Base-by-base conservation (phyloP, 345 rosid genomes). In the Erysimum cheiranthoides region DNA sequence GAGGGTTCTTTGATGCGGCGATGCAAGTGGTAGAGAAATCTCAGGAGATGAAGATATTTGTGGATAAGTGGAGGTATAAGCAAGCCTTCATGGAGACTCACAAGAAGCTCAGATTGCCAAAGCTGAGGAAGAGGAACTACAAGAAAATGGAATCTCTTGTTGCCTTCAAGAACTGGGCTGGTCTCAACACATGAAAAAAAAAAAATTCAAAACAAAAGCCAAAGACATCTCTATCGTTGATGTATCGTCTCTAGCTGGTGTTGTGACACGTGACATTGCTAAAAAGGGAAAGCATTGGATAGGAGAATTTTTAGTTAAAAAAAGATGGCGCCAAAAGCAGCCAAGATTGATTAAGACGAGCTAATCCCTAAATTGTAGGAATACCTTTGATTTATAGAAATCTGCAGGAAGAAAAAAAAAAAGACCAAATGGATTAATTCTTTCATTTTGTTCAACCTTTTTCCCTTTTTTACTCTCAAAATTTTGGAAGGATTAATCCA, bases 101-200 rank as follows among this genome's bases (percentile, higher is more conserved):
- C 78, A 90, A 95, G 89, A 90, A 90, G 86, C 93, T 95, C 14
- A 90, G 87, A 73, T 86, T 95, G 68, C 81, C 93, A 28, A 95
- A 92, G 79, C 36, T 92, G 80, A 88, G 99, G 80, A 92, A 84
- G 80, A 89, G 86, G 81, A 95, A 79, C 83, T 83, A 86, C 76
- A 87, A 89, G 77, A 95, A 90, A 81, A 90, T 85, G 98, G 98
- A 95, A 81, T 90, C 98, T 2, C 93, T 95, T 28, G 71, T 92
- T 77, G 94, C 96, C 51, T 95, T 92, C 86, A 92, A 92, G 90
- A 92, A 89, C 75, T 95, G 98, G 98, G 98, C 87, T 79, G 97
- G 99, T 77, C 84, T 95, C 51, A 90, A 75, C 79, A 85, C 92
- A 65, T 92, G 85, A 89, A 8, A 61, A 12, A 58, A 89, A 8